phyloP scores from a whole-genome alignment of 2,329 filamentous ascomycete species.

The Scortechinia acanthostroma region DNA sequence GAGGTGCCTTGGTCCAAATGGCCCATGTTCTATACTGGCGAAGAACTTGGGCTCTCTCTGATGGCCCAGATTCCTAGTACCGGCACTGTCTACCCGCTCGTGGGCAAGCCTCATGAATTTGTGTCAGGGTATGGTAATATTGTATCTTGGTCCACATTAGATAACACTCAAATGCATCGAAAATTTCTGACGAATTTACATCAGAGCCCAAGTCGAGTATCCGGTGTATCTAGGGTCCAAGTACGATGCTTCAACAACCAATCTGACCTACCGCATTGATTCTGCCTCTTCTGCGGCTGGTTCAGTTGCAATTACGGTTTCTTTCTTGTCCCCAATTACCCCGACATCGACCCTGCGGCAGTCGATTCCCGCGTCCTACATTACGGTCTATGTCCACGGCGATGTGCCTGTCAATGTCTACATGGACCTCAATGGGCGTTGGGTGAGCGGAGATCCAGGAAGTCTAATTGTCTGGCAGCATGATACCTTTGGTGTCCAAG shows the following conservation, averaged over 20 bases:
- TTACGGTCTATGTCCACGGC: slow-evolving; percentile 66
- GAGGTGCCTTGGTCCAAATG: slow-evolving; percentile 73
- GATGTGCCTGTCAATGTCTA: slow-evolving; percentile 57
- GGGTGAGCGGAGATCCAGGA: slow-evolving; percentile 71
- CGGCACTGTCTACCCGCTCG: slow-evolving; percentile 1
- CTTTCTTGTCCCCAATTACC: slow-evolving; percentile 70
- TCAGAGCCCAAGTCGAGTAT: background rate
- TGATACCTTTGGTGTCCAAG: slow-evolving; percentile 28
- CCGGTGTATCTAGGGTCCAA: background rate
- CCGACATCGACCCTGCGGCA: slow-evolving; percentile 75
- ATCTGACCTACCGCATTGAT: background rate
- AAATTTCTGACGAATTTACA: background rate
- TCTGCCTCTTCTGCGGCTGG: background rate
- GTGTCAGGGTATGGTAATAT: background rate
- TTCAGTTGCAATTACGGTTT: slow-evolving; percentile 30
- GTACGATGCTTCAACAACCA: slow-evolving; percentile 1
- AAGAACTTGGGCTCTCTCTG: slow-evolving; percentile 34
- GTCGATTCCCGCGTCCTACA: slow-evolving; percentile 74
- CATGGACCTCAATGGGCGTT: slow-evolving; percentile 67
- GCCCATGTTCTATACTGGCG: slow-evolving; percentile 79
- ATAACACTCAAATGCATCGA: too few relatives aligned
- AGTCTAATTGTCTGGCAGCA: slow-evolving; percentile 68
- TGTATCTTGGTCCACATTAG: too few relatives aligned
- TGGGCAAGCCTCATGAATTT: slow-evolving; percentile 1
- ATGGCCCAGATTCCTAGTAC: slow-evolving; percentile 6